Evolutionary conservation across 176 grass and related monocot genomes (phyloP), one percentile per base, ranked within the genome.

Genomic region (Oryza rufipogon): DNA sequence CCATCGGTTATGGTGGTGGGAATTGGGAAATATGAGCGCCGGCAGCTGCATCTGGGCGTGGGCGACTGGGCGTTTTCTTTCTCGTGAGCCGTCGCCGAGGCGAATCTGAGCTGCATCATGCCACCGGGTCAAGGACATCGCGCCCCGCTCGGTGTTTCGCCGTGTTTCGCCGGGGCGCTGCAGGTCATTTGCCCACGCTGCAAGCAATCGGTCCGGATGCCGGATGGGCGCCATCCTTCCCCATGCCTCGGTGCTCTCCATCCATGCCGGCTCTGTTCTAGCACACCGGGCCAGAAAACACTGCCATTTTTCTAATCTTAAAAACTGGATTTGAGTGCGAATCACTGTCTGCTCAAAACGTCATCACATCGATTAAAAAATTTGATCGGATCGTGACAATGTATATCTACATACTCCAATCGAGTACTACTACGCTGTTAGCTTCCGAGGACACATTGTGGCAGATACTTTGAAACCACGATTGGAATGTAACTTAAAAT

Each of bases 221-320:
- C 5, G 19, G 54, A 58, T 58, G 82, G 73, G 33, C 46, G 3
- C 8, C 63, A 1, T 38, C 13, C 64, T 60, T 77, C 48, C 64
- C 82, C 73, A n/a, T 69, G 64, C 20, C 61, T 76, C 46, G 9
- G 7, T 17, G 71, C 56, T 1, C 56, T 15, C 42, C 42, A 26
- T 15, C 42, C 42, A 19, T 66, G 81, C 81, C 81, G 81, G 26
- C 60, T 81, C 47, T 22, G 1, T 36, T 25, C 44, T 8, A 14
- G 26, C 70, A 65, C 7, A 52, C 30, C 30, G 30, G 30, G 30
- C 30, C 30, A 32, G 30, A 32, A 32, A 32, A 32, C 30, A 32
- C 30, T 32, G 30, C 30, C 30, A 32, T 32, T 32, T 32, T 32
- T 32, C 30, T 32, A 41, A 41, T 41, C 6, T 41, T 41, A 41